phyloP scores from a whole-genome alignment of 148 eudicot species.

The Drosera capensis region DNA sequence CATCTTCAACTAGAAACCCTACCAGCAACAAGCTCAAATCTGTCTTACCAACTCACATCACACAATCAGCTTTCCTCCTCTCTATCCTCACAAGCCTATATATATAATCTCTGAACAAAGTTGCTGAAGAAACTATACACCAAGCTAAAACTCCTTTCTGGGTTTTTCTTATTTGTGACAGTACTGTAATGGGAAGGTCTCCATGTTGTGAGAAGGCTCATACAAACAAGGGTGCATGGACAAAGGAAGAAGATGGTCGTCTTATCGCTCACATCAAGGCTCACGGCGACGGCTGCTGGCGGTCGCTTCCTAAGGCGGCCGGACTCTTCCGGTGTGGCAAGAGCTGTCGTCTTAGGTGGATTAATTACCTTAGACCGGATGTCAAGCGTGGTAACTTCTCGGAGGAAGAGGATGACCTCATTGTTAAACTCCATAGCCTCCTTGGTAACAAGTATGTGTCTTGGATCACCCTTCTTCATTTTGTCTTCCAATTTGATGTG shows the following conservation, averaged over 20 bases:
- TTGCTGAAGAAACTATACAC: no score
- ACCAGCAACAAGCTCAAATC: no score
- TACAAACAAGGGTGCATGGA: conserved; percentile 92
- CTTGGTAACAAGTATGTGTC: conserved; percentile 97
- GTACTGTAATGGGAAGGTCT: conserved; percentile 89
- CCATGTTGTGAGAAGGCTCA: conserved; percentile 97
- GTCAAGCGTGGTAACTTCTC: conserved; percentile 84
- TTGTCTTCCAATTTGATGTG: no score
- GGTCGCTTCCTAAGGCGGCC: conserved; percentile 85
- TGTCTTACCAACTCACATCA: no score
- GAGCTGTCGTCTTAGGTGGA: conserved; percentile 90
- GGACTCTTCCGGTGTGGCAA: conserved; percentile 89
- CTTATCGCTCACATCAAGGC: conserved; percentile 58
- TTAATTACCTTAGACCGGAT: conserved; percentile 74
- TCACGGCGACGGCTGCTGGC: conserved; percentile 95
- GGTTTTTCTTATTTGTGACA: no score
- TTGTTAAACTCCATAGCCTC: conserved; percentile 83
- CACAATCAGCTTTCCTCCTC: no score
- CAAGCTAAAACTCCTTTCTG: no score
- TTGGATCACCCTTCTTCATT: no score
- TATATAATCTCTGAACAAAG: no score
- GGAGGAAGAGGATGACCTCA: conserved; percentile 82
- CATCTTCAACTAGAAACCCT: no score
- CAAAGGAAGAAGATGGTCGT: conserved; percentile 91
- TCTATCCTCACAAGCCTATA: no score